phyloP scores from a whole-genome alignment of 176 grass and related monocot genomes.

The Saccharum spontaneum region DNA sequence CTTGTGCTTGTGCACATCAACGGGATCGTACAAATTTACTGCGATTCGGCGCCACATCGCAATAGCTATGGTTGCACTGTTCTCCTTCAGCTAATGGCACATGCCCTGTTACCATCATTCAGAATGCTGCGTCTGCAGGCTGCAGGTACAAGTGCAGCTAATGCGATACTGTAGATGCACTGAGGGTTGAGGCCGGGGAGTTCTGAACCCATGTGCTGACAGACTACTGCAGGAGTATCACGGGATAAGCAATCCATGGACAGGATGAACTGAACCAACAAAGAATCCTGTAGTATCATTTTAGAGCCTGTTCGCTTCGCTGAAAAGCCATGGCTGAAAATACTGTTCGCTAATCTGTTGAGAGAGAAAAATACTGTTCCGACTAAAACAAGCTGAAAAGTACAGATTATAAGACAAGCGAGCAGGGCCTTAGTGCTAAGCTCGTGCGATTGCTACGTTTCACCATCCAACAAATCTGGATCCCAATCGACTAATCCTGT shows the following conservation, averaged over 20 bases:
- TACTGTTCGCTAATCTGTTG: too few species aligned
- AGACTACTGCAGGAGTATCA: neutral
- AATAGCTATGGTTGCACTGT: neutral
- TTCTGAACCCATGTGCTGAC: neutral
- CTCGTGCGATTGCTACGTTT: neutral
- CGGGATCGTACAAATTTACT: neutral
- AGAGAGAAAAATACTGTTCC: too few species aligned
- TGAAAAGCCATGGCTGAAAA: too few species aligned
- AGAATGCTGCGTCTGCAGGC: neutral
- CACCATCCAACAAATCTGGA: slow-evolving; percentile 7
- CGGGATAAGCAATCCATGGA: neutral
- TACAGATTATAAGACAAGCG: too few species aligned
- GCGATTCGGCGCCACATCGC: neutral
- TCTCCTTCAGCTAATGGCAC: neutral
- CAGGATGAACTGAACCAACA: slow-evolving; percentile 18
- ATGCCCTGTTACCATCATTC: slow-evolving; percentile 7
- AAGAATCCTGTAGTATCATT: too few species aligned
- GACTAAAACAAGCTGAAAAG: too few species aligned
- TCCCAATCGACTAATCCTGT: neutral
- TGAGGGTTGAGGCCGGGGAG: neutral
- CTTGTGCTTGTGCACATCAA: neutral
- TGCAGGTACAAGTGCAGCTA: neutral
- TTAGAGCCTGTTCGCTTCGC: too few species aligned
- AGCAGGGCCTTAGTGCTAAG: too few species aligned
- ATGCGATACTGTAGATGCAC: neutral